Base-by-base conservation (phyloP, 306 rosid genomes). In the Clitoria ternatea region DNA sequence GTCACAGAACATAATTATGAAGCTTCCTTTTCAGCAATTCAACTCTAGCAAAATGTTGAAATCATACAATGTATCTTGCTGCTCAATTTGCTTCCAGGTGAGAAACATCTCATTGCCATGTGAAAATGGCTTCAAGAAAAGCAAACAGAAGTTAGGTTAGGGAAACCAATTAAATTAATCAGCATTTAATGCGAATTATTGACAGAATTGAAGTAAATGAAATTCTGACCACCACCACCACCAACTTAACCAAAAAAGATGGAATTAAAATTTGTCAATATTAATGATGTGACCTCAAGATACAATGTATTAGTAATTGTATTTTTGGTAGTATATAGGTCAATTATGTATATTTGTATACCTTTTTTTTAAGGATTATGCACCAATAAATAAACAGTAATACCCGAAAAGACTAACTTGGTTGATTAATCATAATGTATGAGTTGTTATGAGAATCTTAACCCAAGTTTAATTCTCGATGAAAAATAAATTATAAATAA, bases 31-130 rank as follows among this genome's bases (percentile, higher is more conserved):
- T 63, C 69, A 74, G 47, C 61, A 61, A 26, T 82, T 78, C 64
- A 49, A 52, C 53, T 50, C 81, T 47, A 19, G 11, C n/a, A 42
- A 57, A 42, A 69, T 70, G 45, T 26, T 45, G 8, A 48, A 57
- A 40, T 33, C 19, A 2, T 56, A 56, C 78, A 78, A 35, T 14
- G 61, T 57, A 1, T 69, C 83, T 2, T 59, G 78, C 60, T 82
- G 86, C 78, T 64, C 86, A 43, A 65, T 82, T 65, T 82, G 86
- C 73, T 78, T 74, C 9, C 86, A 78, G 83, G 86, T 77, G 22
- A 81, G 74, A 52, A 74, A 40, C 15, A 37, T 43, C 45, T 27
- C 14, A 7, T 2, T 32, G 24, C 5, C 35, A 4, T 27, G n/a
- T 39, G 12, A 36, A 42, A 76, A 20, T 59, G 23, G 14, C 35